These are phyloP conservation scores for Dendrobium huoshanense DNA, from an alignment of 106 monocot species.

Conservation along the genomic window DNA sequence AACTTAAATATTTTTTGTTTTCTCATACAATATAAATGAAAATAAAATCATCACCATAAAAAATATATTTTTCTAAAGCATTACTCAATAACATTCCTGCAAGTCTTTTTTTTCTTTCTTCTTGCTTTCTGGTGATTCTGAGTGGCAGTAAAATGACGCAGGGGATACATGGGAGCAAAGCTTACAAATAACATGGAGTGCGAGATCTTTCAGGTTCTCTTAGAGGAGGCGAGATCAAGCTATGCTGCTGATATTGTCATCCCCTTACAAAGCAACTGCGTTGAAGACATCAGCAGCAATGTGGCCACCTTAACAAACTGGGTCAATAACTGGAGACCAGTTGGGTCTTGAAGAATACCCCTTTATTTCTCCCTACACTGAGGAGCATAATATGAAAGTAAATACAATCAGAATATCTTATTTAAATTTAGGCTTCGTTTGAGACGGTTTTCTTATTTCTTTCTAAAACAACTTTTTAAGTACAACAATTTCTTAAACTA, in stretches of 20 bases:
- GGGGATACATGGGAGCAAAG: slow-evolving; percentile 84
- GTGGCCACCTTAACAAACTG: slow-evolving; percentile 62
- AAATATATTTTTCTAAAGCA: too few species aligned
- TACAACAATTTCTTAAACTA: too few species aligned
- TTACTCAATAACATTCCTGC: too few species aligned
- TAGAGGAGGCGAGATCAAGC: slow-evolving; percentile 79
- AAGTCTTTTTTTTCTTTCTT: too few species aligned
- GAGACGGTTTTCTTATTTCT: too few species aligned
- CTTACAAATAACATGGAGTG: slow-evolving; percentile 89
- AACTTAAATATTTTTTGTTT: too few species aligned
- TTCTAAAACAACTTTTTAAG: too few species aligned
- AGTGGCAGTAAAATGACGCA: slow-evolving; percentile 12
- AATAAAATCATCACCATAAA: background rate
- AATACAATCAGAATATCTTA: too few species aligned
- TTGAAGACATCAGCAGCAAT: slow-evolving; percentile 81
- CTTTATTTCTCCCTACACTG: too few species aligned
- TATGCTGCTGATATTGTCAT: slow-evolving; percentile 58
- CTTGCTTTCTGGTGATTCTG: too few species aligned
- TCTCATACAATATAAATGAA: background rate
- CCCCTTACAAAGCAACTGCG: slow-evolving; percentile 61
- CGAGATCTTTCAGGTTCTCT: slow-evolving; percentile 86
- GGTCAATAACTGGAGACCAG: slow-evolving; percentile 62
- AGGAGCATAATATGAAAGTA: too few species aligned
- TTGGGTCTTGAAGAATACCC: background rate
- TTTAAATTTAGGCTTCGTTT: too few species aligned